Base-by-base conservation (phyloP, 768 basidiomycete species). In the Psilocybe subaeruginosa region DNA sequence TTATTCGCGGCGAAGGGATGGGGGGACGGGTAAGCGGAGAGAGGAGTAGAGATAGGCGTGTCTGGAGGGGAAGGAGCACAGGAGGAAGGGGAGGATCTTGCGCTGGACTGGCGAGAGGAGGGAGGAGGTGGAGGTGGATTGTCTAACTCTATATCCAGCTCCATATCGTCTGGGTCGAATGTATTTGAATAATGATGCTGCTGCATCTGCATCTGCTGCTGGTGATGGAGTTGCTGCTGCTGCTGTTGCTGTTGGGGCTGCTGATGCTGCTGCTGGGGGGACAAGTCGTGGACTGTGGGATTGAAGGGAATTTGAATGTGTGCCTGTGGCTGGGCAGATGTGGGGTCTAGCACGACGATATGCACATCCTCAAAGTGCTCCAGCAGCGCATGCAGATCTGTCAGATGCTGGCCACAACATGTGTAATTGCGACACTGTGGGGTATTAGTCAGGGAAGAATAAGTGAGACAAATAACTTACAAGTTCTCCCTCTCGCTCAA, bases 301-400 rank as follows among this genome's bases (percentile, higher is more conserved):
- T 83, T 77, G 69, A 83, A 83, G 0, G 82, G 81, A 12, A 83
- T 71, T 60, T 79, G 72, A 67, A 83, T 75, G 64, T 78, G 69
- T 9, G 82, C 76, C 9, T 73, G 74, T 12, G 72, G 68, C 56
- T 73, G 70, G 3, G 71, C 70, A 3, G 68, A 72, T 48, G 68
- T 67, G 39, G 78, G 79, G 70, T 83, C 80, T 46, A 89, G 72
- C 60, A 93, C 86, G 69, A 92, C 83, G 71, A 96, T 91, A 72
- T 97, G 95, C 50, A 88, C 87, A 61, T 94, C 90, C 69, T 97
- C 95, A 65, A 96, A 95, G 70, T 97, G 95, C 74, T 96, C 93
- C 2, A 97, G 83, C 9, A 97, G 87, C 2, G 92, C 77, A 62
- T 78, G 77, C 29, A 79, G 72, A 61, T 78, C 77, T 53, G 72